A percentile compares a stretch with the other conserved stretches of the same genome.
Evolutionary conservation across 257 asterid genomes (phyloP).

Genomic region (Jasminum sambac): DNA sequence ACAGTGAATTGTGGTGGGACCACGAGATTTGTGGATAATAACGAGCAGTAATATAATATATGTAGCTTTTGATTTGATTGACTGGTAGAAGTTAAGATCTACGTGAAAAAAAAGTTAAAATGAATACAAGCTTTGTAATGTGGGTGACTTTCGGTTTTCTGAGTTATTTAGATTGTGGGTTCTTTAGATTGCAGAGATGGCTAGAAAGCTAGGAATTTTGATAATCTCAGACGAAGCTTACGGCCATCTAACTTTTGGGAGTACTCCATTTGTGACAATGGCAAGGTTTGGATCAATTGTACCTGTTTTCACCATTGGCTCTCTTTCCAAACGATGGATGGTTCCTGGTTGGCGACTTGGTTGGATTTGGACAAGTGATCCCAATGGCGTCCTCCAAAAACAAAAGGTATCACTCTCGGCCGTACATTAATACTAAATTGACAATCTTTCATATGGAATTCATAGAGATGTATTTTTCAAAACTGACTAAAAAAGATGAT

Average conservation of each 20-base stretch:
- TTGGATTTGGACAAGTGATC: conserved; percentile 65
- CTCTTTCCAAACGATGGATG: conserved; percentile 75
- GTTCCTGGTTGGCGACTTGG: conserved; percentile 82
- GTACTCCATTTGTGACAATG: conserved; percentile 53
- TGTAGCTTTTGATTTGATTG: neutral
- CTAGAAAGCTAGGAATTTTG: conserved; percentile 54
- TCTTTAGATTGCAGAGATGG: conserved; percentile 63
- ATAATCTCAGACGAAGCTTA: conserved; percentile 75
- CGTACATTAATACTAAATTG: neutral
- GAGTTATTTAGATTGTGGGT: conserved; percentile 44
- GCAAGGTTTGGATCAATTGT: conserved; percentile 44
- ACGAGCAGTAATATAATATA: too few relatives aligned
- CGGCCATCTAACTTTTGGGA: conserved; percentile 56
- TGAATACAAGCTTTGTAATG: too few relatives aligned
- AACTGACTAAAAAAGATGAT: neutral
- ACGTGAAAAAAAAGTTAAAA: too few relatives aligned
- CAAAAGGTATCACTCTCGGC: conserved; percentile 40
- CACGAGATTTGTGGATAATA: too few relatives aligned
- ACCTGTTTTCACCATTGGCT: conserved; percentile 62
- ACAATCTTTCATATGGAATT: too few relatives aligned
- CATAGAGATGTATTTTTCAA: too few relatives aligned
- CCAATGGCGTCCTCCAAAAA: conserved; percentile 50
- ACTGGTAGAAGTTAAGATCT: conserved; percentile 3
- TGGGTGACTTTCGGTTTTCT: neutral
- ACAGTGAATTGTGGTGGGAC: too few relatives aligned